These are phyloP conservation scores for Usnea hakonensis DNA, from an alignment of 495 filamentous ascomycete species.

Conservation along the genomic window DNA sequence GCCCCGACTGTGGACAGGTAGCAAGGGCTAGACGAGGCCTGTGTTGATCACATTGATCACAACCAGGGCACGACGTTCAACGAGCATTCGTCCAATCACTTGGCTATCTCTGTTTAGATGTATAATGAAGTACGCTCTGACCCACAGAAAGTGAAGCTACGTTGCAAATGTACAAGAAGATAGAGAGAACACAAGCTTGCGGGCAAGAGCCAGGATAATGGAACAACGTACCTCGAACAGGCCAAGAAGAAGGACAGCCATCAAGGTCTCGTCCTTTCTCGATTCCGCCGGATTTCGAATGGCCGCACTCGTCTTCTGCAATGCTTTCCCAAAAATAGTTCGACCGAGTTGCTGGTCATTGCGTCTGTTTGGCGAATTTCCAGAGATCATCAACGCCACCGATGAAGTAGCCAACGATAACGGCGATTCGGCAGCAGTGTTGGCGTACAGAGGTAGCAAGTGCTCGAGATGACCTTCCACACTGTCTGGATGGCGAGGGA, in stretches of 20 bases:
- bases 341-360: conserved; percentile 32
- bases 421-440: conserved; percentile 38
- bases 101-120: neutral
- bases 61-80: neutral
- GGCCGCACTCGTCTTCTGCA: conserved; percentile 46
- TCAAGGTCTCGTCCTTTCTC: conserved; percentile 49
- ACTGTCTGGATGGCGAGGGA: conserved; percentile 35
- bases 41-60: neutral
- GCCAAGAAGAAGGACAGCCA: conserved; percentile 53
- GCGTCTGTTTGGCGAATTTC: conserved; percentile 40
- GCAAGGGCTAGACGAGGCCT: neutral
- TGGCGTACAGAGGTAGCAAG: conserved; percentile 46
- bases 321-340: conserved; percentile 38
- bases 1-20: too few species aligned
- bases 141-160: neutral
- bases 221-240: conserved; percentile 52
- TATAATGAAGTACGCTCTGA: neutral
- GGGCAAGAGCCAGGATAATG: neutral
- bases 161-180: neutral
- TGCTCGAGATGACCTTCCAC: conserved; percentile 48
- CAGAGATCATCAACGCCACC: conserved; percentile 46
- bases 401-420: conserved; percentile 53
- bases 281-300: conserved; percentile 42
- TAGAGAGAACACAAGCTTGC: neutral
- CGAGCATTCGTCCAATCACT: neutral